phyloP scores from a whole-genome alignment of 2,329 filamentous ascomycete genomes.

The Malbranchea cinnamomea region DNA sequence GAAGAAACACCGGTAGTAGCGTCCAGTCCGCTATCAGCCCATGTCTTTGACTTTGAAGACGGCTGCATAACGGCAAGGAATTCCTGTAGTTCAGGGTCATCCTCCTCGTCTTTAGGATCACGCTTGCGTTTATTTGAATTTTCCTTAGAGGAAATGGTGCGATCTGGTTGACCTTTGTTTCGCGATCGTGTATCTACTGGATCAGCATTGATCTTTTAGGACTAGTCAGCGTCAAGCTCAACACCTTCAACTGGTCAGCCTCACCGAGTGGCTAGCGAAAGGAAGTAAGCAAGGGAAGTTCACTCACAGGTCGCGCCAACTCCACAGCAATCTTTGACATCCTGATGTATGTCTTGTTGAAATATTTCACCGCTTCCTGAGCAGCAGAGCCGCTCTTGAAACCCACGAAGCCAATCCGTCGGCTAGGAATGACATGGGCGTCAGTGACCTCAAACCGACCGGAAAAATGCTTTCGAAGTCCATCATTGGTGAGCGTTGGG shows the following conservation, averaged over 20 bases:
- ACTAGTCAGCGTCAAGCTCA: slow-evolving; percentile 25
- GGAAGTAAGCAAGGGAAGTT: slow-evolving; percentile 8
- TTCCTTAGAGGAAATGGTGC: slow-evolving; percentile 9
- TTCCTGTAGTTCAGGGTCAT: slow-evolving; percentile 71
- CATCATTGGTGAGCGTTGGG: slow-evolving; percentile 66
- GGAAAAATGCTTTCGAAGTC: slow-evolving; percentile 81
- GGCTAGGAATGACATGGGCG: slow-evolving; percentile 74
- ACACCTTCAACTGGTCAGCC: slow-evolving; percentile 15
- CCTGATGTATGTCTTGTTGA: slow-evolving; percentile 87
- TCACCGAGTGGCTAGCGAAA: slow-evolving; percentile 14
- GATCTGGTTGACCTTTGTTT: slow-evolving; percentile 11
- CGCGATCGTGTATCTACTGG: slow-evolving; percentile 14
- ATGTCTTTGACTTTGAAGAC: slow-evolving; percentile 48
- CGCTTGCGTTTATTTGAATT: slow-evolving; percentile 27
- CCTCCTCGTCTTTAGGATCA: slow-evolving; percentile 41
- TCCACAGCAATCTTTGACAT: slow-evolving; percentile 92
- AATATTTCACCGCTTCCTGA: slow-evolving; percentile 74
- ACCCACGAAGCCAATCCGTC: slow-evolving; percentile 89
- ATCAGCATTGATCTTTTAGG: slow-evolving; percentile 26
- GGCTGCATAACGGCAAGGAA: slow-evolving; percentile 71
- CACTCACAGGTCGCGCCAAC: slow-evolving; percentile 62
- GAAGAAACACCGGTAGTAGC: slow-evolving; percentile 14
- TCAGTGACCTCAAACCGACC: slow-evolving; percentile 69
- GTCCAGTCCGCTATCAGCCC: slow-evolving; percentile 40
- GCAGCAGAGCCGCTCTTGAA: slow-evolving; percentile 76